A percentile compares a stretch with the other conserved stretches of the same genome.
These are phyloP conservation scores for Capronia coronata DNA, from an alignment of 2,329 filamentous ascomycete species.

Conservation along the genomic window DNA sequence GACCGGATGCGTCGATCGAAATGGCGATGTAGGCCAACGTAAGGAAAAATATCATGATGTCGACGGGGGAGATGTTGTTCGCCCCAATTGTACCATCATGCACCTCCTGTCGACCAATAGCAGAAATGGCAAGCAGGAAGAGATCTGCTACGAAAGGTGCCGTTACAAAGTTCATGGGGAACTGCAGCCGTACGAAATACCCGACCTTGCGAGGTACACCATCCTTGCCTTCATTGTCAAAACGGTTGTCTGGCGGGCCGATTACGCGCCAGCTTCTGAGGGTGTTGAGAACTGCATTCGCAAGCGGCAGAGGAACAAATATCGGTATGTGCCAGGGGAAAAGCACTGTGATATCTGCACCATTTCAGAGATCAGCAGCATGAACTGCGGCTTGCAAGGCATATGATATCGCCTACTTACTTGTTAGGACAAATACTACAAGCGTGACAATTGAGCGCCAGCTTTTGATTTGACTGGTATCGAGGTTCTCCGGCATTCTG, in stretches of 20 bases:
- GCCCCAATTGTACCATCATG: conserved; percentile 62
- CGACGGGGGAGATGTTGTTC: conserved; percentile 60
- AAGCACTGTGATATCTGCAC: conserved; percentile 59
- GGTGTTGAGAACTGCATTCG: conserved; percentile 40
- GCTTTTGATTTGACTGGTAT: conserved; percentile 52
- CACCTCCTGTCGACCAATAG: conserved; percentile 62
- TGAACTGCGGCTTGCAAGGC: background rate
- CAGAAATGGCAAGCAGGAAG: conserved; percentile 62
- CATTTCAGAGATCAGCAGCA: background rate
- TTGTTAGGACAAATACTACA: conserved; percentile 62
- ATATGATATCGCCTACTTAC: conserved; percentile 45
- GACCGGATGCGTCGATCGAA: conserved; percentile 67
- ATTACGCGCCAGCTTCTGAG: conserved; percentile 50
- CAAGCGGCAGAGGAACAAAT: conserved; percentile 50
- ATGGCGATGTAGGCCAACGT: conserved; percentile 70
- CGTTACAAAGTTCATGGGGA: conserved; percentile 66
- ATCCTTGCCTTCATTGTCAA: conserved; percentile 25
- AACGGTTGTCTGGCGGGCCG: conserved; percentile 34
- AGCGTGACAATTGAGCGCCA: conserved; percentile 67
- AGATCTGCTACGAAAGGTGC: conserved; percentile 65
- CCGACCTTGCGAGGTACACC: conserved; percentile 32
- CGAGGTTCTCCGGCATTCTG: conserved; percentile 28
- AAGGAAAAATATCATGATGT: conserved; percentile 70
- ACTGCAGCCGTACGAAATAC: conserved; percentile 46
- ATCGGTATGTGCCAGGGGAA: conserved; percentile 63